These are phyloP conservation scores for Secale cereale DNA, from an alignment of 176 grass and related monocot genomes.

Conservation along the genomic window DNA sequence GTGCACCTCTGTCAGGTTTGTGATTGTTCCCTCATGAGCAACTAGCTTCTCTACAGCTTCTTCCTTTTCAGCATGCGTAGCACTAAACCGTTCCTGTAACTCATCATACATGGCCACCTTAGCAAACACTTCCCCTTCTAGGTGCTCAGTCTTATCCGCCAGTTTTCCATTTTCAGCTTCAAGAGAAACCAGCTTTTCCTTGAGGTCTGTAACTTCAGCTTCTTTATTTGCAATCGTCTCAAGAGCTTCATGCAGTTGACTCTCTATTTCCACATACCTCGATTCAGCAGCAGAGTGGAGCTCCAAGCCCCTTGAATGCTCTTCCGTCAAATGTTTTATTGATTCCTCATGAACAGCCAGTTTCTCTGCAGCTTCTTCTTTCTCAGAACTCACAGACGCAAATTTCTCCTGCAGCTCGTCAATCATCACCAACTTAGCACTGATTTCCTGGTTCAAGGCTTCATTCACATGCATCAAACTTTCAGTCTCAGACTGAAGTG, in stretches of 20 bases:
- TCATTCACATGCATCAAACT: slow-evolving; percentile 45
- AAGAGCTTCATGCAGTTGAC: slow-evolving; percentile 33
- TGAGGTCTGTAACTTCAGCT: slow-evolving; percentile 38
- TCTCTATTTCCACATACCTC: slow-evolving; percentile 36
- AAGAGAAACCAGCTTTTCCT: slow-evolving; percentile 47
- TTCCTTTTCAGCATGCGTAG: slow-evolving; percentile 51
- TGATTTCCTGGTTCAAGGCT: slow-evolving; percentile 51
- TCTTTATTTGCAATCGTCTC: slow-evolving; percentile 38
- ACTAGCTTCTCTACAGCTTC: slow-evolving; percentile 40
- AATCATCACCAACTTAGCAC: slow-evolving; percentile 42
- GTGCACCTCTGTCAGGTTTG: slow-evolving; percentile 47
- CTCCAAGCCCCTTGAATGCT: slow-evolving; percentile 45
- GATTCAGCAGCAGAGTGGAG: slow-evolving; percentile 44
- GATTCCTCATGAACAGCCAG: slow-evolving; percentile 36
- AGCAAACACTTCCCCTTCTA: slow-evolving; percentile 52
- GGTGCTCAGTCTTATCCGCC: slow-evolving; percentile 20
- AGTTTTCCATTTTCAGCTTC: slow-evolving; percentile 52
- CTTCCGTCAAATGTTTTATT: slow-evolving; percentile 44
- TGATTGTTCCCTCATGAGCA: slow-evolving; percentile 51
- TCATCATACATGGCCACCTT: slow-evolving; percentile 47
- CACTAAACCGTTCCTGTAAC: slow-evolving; percentile 50
- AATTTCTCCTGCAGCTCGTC: slow-evolving; percentile 52
- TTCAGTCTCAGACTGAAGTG: slow-evolving; percentile 59
- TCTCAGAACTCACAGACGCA: slow-evolving; percentile 28
- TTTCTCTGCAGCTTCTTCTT: slow-evolving; percentile 44